Evolutionary conservation across 257 asterid genomes (phyloP).

Genomic region (Salvia rosmarinus): DNA sequence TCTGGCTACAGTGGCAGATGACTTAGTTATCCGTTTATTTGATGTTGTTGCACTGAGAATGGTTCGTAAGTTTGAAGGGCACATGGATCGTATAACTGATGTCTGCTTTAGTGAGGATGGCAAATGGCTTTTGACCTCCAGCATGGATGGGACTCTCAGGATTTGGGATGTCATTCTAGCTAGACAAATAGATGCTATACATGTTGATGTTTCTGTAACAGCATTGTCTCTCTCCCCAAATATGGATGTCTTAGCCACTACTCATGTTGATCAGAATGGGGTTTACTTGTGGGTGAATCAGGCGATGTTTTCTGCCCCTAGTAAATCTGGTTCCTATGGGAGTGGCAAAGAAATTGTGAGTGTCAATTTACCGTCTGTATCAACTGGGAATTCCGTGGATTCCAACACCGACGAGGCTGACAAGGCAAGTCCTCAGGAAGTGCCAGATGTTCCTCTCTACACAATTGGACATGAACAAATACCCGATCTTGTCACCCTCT

Average conservation of each 20-base stretch:
- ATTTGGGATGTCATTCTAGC: slow-evolving; percentile 91
- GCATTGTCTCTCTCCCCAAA: slow-evolving; percentile 85
- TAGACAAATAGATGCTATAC: slow-evolving; percentile 80
- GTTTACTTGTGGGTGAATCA: slow-evolving; percentile 90
- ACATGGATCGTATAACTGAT: slow-evolving; percentile 84
- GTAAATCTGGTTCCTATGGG: slow-evolving; percentile 53
- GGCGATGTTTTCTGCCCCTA: slow-evolving; percentile 80
- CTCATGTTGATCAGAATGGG: slow-evolving; percentile 90
- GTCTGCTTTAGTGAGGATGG: slow-evolving; percentile 93
- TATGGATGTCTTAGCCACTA: slow-evolving; percentile 85
- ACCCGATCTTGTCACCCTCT: slow-evolving; percentile 82
- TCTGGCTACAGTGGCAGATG: slow-evolving; percentile 83
- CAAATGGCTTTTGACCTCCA: slow-evolving; percentile 87
- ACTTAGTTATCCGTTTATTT: slow-evolving; percentile 77
- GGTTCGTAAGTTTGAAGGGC: slow-evolving; percentile 92
- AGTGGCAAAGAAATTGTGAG: slow-evolving; percentile 69
- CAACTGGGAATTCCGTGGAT: slow-evolving; percentile 48
- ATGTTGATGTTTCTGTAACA: slow-evolving; percentile 74
- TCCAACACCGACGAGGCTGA: slow-evolving; percentile 39
- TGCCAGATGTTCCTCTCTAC: slow-evolving; percentile 38
- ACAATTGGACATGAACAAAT: slow-evolving; percentile 55
- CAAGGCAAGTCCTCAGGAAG: slow-evolving; percentile 35
- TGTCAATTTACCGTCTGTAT: slow-evolving; percentile 65
- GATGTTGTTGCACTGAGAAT: slow-evolving; percentile 76
- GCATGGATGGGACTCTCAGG: slow-evolving; percentile 93